Conservation (phyloP, 805 yeast genomes). For the Debaryomyces prosopidis region DNA sequence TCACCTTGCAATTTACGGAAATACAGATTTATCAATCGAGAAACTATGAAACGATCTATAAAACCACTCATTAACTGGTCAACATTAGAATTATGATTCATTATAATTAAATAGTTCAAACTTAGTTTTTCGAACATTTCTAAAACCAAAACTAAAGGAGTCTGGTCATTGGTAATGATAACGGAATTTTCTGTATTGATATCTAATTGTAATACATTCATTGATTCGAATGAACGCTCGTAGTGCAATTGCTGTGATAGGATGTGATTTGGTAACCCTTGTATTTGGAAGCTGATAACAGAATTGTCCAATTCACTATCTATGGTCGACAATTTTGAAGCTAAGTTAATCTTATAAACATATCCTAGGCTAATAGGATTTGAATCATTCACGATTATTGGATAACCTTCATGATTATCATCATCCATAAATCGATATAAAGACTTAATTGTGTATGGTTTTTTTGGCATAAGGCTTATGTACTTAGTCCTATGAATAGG, state of each 20-base stretch:
- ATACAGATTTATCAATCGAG: conserved; percentile 27
- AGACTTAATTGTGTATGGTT: conserved; percentile 21
- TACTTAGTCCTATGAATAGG: conserved; percentile 29
- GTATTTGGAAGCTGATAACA: conserved; percentile 21
- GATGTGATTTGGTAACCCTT: conserved; percentile 14
- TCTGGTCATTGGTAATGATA: conserved; percentile 27
- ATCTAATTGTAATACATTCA: conserved; percentile 10
- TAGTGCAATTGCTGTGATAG: conserved; percentile 25
- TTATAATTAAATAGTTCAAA: conserved; percentile 34
- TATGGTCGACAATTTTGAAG: conserved; percentile 8
- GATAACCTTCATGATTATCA: conserved; percentile 45
- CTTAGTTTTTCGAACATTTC: conserved; percentile 41
- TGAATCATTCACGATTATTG: conserved; percentile 25
- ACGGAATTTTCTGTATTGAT: conserved; percentile 21
- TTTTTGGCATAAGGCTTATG: conserved; percentile 22
- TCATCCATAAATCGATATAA: conserved; percentile 23
- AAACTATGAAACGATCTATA: conserved; percentile 37
- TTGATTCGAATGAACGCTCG: conserved; percentile 15
- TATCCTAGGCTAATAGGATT: conserved; percentile 36
- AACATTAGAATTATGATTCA: conserved; percentile 13
- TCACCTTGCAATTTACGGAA: conserved; percentile 20
- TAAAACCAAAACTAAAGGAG: conserved; percentile 32
- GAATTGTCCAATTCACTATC: conserved; percentile 5
- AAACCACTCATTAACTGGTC: conserved; percentile 31
- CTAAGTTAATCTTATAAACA: conserved; percentile 28